phyloP scores from a whole-genome alignment of 2,329 filamentous ascomycete genomes.

The Didymosphaeria variabile region DNA sequence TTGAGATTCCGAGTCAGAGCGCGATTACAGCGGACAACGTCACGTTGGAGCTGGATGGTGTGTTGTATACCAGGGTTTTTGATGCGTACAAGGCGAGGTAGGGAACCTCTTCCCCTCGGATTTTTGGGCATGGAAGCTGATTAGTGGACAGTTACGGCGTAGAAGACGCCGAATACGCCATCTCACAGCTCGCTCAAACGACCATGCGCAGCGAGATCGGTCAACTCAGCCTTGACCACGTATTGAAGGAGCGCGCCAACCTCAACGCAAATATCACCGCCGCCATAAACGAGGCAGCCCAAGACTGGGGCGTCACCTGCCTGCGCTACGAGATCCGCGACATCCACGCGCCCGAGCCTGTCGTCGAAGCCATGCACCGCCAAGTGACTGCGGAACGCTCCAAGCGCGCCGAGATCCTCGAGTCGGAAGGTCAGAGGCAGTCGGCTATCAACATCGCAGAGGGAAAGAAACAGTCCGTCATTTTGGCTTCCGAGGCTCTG shows the following conservation, averaged over 20 bases:
- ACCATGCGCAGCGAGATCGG: slow-evolving; percentile 99
- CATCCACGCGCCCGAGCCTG: slow-evolving; percentile 92
- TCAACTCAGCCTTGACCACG: slow-evolving; percentile 94
- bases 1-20: slow-evolving; percentile 97
- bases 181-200: slow-evolving; percentile 96
- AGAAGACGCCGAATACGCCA: slow-evolving; percentile 98
- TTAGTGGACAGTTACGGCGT: slow-evolving; percentile 79
- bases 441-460: slow-evolving; percentile 99
- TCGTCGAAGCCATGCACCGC: slow-evolving; percentile 97
- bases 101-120: slow-evolving; percentile 29
- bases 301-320: slow-evolving; percentile 96
- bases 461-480: slow-evolving; percentile 95
- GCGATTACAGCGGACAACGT: slow-evolving; percentile 99
- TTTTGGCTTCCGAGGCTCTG: slow-evolving; percentile 91
- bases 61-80: slow-evolving; percentile 94
- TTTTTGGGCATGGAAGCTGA: slow-evolving; percentile 21
- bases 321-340: slow-evolving; percentile 97
- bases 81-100: slow-evolving; percentile 98
- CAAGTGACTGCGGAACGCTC: slow-evolving; percentile 97
- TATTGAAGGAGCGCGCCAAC: slow-evolving; percentile 94
- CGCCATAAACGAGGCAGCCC: slow-evolving; percentile 96
- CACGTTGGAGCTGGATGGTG: slow-evolving; percentile 93
- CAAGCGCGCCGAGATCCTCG: slow-evolving; percentile 96
- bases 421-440: slow-evolving; percentile 96
- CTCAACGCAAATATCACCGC: slow-evolving; percentile 99